phyloP scores from a whole-genome alignment of 306 rosid genomes.

The Dicorynia guianensis region DNA sequence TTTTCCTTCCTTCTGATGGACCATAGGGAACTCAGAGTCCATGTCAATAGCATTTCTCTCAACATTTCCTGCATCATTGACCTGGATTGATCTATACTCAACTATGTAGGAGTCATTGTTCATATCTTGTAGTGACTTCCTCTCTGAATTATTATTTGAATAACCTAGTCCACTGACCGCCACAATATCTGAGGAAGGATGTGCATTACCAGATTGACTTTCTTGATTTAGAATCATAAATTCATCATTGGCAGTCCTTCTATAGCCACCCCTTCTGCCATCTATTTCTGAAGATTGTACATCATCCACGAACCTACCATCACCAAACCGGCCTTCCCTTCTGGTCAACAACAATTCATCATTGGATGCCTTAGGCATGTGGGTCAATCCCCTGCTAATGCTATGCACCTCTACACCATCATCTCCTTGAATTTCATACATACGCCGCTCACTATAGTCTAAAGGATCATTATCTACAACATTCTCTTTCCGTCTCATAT shows the following conservation, averaged over 20 bases:
- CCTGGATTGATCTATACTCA: slow-evolving; percentile 63
- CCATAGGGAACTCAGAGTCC: slow-evolving; percentile 74
- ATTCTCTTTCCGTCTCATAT: slow-evolving; percentile 53
- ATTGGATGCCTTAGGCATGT: slow-evolving; percentile 56
- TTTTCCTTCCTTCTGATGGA: slow-evolving; percentile 57
- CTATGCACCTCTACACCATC: slow-evolving; percentile 55
- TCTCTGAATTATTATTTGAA: slow-evolving; percentile 52
- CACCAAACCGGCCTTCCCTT: slow-evolving; percentile 53
- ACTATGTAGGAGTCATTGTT: slow-evolving; percentile 88
- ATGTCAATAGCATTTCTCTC: slow-evolving; percentile 79
- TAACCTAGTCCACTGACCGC: slow-evolving; percentile 62
- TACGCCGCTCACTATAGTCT: slow-evolving; percentile 54
- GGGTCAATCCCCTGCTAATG: slow-evolving; percentile 58
- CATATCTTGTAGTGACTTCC: slow-evolving; percentile 63
- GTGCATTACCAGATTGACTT: slow-evolving; percentile 49
- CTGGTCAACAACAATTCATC: slow-evolving; percentile 61
- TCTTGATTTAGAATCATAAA: slow-evolving; percentile 68
- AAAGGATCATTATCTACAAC: slow-evolving; percentile 72
- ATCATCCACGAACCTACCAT: slow-evolving; percentile 53
- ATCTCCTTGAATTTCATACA: slow-evolving; percentile 61
- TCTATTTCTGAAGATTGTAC: slow-evolving; percentile 69
- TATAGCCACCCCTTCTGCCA: slow-evolving; percentile 64
- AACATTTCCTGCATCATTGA: slow-evolving; percentile 59
- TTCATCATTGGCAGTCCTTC: slow-evolving; percentile 66
- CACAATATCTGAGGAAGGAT: slow-evolving; percentile 56